Conservation (phyloP, 352 stramenopile genomes). For the Globisporangium iwayamae region DNA sequence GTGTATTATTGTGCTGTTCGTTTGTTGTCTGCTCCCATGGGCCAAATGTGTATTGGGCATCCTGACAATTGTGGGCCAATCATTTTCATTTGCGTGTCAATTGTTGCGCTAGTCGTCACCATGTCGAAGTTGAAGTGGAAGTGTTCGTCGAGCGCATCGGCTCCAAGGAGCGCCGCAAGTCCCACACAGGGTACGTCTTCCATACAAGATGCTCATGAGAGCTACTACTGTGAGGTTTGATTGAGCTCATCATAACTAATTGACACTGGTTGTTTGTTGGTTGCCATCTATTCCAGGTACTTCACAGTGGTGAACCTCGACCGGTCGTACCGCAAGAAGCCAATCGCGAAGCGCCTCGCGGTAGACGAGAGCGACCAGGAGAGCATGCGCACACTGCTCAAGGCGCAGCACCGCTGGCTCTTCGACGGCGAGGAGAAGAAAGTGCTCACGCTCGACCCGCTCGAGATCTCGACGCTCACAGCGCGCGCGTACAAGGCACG, state of each 20-base stretch:
- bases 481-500: slow-evolving; percentile 10
- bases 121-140: slow-evolving; percentile 28
- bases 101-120: slow-evolving; percentile 19
- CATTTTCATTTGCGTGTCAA: neutral
- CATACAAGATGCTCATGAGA: neutral
- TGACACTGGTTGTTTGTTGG: neutral
- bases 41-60: neutral
- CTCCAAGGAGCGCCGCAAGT: slow-evolving; percentile 23
- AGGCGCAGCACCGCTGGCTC: slow-evolving; percentile 23
- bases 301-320: slow-evolving; percentile 31
- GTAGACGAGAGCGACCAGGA: slow-evolving; percentile 25
- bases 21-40: neutral
- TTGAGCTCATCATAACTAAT: neutral
- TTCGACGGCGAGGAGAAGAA: slow-evolving; percentile 25
- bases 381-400: slow-evolving; percentile 23
- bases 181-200: slow-evolving; percentile 21
- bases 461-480: slow-evolving; percentile 19
- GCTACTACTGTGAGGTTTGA: neutral
- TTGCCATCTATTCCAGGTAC: slow-evolving; percentile 9
- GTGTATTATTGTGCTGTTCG: neutral
- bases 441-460: slow-evolving; percentile 19
- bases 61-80: neutral
- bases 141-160: slow-evolving; percentile 26
- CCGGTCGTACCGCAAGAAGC: slow-evolving; percentile 18
- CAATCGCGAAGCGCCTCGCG: slow-evolving; percentile 23